These are phyloP conservation scores for Halenospora varia DNA, from an alignment of 495 filamentous ascomycete species.

Conservation along the genomic window DNA sequence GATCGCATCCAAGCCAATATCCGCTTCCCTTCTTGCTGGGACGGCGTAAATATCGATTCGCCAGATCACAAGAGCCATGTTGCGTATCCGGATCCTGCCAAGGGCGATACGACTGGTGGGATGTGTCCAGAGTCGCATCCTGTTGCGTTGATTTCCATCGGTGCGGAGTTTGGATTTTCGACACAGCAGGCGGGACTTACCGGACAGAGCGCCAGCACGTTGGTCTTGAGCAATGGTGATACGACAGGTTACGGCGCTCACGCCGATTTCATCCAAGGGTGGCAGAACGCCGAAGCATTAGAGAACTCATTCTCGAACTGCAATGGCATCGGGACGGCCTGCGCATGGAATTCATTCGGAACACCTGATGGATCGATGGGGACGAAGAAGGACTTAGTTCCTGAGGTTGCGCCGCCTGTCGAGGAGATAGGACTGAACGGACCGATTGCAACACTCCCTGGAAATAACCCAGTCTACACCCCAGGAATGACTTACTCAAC, in stretches of 20 bases:
- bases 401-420: neutral
- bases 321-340: neutral
- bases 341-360: neutral
- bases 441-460: neutral
- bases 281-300: slow-evolving; percentile 59
- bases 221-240: slow-evolving; percentile 44
- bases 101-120: slow-evolving; percentile 43
- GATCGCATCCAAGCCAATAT: slow-evolving; percentile 60
- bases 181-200: slow-evolving; percentile 36
- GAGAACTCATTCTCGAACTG: slow-evolving; percentile 31
- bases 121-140: slow-evolving; percentile 51
- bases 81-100: neutral
- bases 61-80: slow-evolving; percentile 48
- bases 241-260: slow-evolving; percentile 68
- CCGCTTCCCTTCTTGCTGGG: slow-evolving; percentile 91
- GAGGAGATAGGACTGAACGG: neutral
- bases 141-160: slow-evolving; percentile 49
- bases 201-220: slow-evolving; percentile 40
- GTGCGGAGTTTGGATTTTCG: slow-evolving; percentile 56
- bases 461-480: neutral
- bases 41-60: slow-evolving; percentile 61
- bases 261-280: slow-evolving; percentile 69
- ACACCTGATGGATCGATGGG: neutral
- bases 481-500: neutral
- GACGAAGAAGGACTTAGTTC: neutral